Percentiles rank a stretch among this genome's conserved stretches.
phyloP scores from a whole-genome alignment of 768 basidiomycete genomes.

The Rhodosporidiobolus sp. region DNA sequence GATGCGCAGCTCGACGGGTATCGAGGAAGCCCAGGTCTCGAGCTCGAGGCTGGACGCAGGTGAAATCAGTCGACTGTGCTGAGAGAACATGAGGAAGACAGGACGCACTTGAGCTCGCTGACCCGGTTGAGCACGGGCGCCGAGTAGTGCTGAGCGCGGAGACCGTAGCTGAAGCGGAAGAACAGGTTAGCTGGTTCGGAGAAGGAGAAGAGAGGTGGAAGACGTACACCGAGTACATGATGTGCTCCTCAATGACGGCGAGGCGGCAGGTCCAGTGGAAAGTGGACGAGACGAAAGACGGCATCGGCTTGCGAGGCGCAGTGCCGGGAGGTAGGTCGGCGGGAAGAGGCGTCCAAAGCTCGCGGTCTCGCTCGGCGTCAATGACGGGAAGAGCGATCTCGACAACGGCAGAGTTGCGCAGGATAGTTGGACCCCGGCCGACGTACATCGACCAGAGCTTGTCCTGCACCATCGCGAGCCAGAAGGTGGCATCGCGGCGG shows the following conservation, averaged over 20 bases:
- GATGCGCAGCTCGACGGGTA: background rate
- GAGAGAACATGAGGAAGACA: too few species aligned
- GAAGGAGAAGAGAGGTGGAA: too few species aligned
- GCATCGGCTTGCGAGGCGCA: background rate
- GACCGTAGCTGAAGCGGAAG: background rate
- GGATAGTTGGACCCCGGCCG: slow-evolving; percentile 29
- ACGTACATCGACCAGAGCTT: slow-evolving; percentile 43
- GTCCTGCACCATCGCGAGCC: slow-evolving; percentile 37
- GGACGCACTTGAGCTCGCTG: slow-evolving; percentile 15
- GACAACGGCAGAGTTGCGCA: background rate
- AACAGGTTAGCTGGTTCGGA: background rate
- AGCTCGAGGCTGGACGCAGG: slow-evolving; percentile 1
- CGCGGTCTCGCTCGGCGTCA: slow-evolving; percentile 13
- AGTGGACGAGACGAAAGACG: background rate
- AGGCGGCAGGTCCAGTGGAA: slow-evolving; percentile 29
- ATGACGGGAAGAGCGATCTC: slow-evolving; percentile 24
- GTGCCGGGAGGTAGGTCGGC: background rate
- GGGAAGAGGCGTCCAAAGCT: background rate
- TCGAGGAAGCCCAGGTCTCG: slow-evolving; percentile 16
- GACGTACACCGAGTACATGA: slow-evolving; percentile 24
- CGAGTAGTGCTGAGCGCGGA: slow-evolving; percentile 8
- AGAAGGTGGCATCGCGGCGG: slow-evolving; percentile 34
- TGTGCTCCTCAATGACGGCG: slow-evolving; percentile 20
- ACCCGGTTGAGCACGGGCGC: background rate
- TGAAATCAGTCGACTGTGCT: too few species aligned